Conservation (phyloP, 345 rosid genomes). For the Punica granatum region DNA sequence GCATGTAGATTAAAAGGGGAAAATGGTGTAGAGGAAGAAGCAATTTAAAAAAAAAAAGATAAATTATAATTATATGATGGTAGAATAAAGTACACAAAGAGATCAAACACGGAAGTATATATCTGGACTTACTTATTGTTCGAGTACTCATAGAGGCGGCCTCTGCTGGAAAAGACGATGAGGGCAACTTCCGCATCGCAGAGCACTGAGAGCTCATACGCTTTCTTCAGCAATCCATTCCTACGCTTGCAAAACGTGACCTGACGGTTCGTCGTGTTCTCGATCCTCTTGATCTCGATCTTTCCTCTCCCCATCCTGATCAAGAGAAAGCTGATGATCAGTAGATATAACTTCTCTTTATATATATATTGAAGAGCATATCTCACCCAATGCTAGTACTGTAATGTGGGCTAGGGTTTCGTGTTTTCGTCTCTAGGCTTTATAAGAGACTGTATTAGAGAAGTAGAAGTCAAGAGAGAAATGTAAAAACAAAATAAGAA, state of each 20-base stretch:
- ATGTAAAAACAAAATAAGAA: background rate
- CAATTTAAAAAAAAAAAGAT: background rate
- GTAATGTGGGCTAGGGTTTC: no score
- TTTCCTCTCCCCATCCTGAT: conserved; percentile 79
- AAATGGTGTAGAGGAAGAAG: background rate
- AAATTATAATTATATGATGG: no score
- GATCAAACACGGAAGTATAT: background rate
- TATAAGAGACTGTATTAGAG: no score
- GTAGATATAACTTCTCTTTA: no score
- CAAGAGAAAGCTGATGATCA: background rate
- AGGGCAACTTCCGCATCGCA: conserved; percentile 95
- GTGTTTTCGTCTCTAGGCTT: no score
- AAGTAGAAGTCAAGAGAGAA: no score
- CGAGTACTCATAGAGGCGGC: conserved; percentile 93
- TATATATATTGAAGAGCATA: background rate
- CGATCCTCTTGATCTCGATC: conserved; percentile 96
- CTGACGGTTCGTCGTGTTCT: conserved; percentile 88
- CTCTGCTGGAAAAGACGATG: conserved; percentile 90
- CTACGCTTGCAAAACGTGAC: conserved; percentile 97
- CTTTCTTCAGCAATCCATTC: conserved; percentile 86
- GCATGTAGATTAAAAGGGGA: background rate
- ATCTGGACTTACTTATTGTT: conserved; percentile 59
- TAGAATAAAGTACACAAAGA: no score
- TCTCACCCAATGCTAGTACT: no score
- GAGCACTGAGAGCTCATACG: conserved; percentile 78